A percentile compares a stretch with the other conserved stretches of the same genome.
Evolutionary conservation across 2,329 filamentous ascomycete species (phyloP).

Genomic region (Alternaria gansuensis): DNA sequence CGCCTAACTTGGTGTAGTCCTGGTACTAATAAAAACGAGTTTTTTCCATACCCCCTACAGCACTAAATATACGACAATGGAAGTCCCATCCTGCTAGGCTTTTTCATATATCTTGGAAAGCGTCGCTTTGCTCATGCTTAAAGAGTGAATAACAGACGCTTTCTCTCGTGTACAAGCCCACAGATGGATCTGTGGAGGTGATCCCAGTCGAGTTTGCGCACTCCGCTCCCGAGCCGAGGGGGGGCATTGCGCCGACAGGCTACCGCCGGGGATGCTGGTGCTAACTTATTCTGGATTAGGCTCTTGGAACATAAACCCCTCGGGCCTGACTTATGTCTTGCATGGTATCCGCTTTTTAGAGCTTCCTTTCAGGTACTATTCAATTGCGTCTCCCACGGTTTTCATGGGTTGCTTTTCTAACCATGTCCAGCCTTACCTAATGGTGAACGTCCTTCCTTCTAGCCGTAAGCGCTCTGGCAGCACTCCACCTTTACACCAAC

Average conservation of each 20-base stretch:
- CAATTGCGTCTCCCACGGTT: constrained; percentile 1
- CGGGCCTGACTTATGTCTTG: constrained; percentile 8
- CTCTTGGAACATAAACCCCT: background rate
- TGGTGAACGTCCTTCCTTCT: constrained; percentile 10
- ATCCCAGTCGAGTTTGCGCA: background rate
- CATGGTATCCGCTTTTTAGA: constrained; percentile 1
- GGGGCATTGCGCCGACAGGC: constrained; percentile 1
- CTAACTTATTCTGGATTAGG: constrained; percentile 2
- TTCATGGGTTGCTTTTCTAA: constrained; percentile 1
- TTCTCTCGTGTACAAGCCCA: background rate
- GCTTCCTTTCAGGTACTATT: background rate
- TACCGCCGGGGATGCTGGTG: background rate
- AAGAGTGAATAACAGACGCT: background rate
- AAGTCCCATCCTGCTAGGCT: background rate
- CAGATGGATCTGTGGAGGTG: background rate
- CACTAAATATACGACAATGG: background rate
- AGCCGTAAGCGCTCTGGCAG: constrained; percentile 8
- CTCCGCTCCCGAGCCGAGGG: background rate
- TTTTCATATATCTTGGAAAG: background rate
- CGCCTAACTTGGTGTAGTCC: too few relatives aligned
- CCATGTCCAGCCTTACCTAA: constrained; percentile 14
- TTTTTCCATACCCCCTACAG: too few relatives aligned
- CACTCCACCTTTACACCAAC: constrained; percentile 9
- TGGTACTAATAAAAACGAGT: too few relatives aligned
- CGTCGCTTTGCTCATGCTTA: background rate